These are phyloP conservation scores for Clonostachys chloroleuca DNA, from an alignment of 2,329 filamentous ascomycete genomes.

Conservation along the genomic window DNA sequence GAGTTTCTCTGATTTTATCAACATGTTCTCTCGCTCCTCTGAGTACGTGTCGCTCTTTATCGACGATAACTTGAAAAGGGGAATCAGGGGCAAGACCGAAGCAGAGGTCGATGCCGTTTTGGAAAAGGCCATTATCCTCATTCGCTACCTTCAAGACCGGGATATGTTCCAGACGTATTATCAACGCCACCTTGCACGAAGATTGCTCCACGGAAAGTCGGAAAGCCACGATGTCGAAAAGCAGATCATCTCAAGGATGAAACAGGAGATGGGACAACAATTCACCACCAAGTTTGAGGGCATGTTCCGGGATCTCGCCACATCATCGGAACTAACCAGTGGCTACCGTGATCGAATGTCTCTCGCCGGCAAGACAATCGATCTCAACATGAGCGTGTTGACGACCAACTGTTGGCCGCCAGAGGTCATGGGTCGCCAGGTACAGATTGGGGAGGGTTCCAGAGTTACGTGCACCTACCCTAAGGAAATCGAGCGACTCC, in stretches of 20 bases:
- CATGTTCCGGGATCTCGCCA: slow-evolving; percentile 96
- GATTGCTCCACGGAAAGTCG: slow-evolving; percentile 83
- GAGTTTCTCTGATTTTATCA: slow-evolving; percentile 92
- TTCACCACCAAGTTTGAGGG: slow-evolving; percentile 92
- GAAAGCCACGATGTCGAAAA: slow-evolving; percentile 91
- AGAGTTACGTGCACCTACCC: slow-evolving; percentile 64
- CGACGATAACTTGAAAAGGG: slow-evolving; percentile 92
- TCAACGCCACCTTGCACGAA: slow-evolving; percentile 89
- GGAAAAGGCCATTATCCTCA: slow-evolving; percentile 83
- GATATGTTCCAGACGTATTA: slow-evolving; percentile 97
- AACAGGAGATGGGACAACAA: slow-evolving; percentile 89
- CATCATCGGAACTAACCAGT: slow-evolving; percentile 77
- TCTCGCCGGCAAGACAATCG: slow-evolving; percentile 52
- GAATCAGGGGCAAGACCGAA: slow-evolving; percentile 89
- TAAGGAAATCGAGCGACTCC: slow-evolving; percentile 66
- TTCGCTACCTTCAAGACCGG: slow-evolving; percentile 86
- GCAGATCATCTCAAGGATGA: slow-evolving; percentile 95
- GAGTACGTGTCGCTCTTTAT: slow-evolving; percentile 97
- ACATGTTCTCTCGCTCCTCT: slow-evolving; percentile 76
- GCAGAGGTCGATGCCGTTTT: slow-evolving; percentile 77
- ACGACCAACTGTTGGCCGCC: slow-evolving; percentile 95
- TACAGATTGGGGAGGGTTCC: slow-evolving; percentile 42
- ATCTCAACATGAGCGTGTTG: slow-evolving; percentile 79
- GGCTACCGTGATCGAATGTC: slow-evolving; percentile 67
- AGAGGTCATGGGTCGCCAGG: slow-evolving; percentile 69